Evolutionary conservation across 176 grass and related monocot species (phyloP).

Genomic region (Chloris gayana): DNA sequence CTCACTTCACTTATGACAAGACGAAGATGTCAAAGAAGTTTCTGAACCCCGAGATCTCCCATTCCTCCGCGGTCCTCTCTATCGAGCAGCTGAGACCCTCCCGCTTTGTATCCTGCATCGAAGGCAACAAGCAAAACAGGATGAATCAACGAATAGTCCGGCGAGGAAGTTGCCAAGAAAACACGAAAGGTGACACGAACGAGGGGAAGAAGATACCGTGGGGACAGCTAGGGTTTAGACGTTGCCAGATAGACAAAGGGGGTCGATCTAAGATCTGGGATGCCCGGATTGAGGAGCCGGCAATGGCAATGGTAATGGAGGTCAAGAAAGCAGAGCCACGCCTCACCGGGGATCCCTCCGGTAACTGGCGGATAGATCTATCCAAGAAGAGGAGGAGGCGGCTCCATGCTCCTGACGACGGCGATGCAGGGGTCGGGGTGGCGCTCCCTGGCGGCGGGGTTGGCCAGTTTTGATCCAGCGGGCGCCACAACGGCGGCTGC

Average conservation of each 20-base stretch:
- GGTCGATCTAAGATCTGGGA: background rate
- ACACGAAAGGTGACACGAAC: background rate
- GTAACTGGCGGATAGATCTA: background rate
- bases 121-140: background rate
- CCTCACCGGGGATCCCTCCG: background rate
- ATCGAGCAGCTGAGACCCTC: background rate
- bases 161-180: background rate
- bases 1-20: conserved; percentile 7
- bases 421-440: no score
- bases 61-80: background rate
- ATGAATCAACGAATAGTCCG: no score
- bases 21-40: background rate
- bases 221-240: background rate
- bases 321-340: background rate
- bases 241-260: background rate
- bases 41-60: background rate
- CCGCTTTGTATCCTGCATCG: background rate
- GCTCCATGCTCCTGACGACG: no score
- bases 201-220: background rate
- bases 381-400: background rate
- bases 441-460: no score
- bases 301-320: background rate
- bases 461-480: no score
- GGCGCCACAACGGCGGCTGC: no score
- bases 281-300: background rate